Evolutionary conservation across 2,329 filamentous ascomycete genomes (phyloP), one percentile per base, ranked within the genome.

Genomic region (Aureobasidium sp.): DNA sequence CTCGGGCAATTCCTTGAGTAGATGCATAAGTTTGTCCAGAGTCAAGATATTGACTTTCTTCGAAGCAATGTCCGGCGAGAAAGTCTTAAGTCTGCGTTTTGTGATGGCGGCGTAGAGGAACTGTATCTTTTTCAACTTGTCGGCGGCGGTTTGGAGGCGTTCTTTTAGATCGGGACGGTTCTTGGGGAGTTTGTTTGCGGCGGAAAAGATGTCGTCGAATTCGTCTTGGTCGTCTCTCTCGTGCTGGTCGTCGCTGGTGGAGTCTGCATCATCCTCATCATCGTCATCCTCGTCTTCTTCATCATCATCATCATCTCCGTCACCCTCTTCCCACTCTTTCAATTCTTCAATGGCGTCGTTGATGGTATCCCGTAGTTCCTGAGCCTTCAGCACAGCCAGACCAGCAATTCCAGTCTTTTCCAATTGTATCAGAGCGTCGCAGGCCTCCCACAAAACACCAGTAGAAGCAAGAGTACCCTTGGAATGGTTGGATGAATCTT

Each of bases 271-370:
- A 39, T 74, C 54, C 13, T 71, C 69, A 37, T 74, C 74, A 0
- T 71, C 68, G 5, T 69, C 74, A 36, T 73, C 72, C 21, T 21
- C 21, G 21, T 21, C 21, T 5, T 67, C 69, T 1, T 67, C 65
- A 0, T 70, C 69, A 1, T 67, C 65, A 0, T 70, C 72, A 5
- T 77, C 79, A 0, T 81, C 73, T 14, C 82, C 78, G 0, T 71
- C 73, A 9, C 77, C 79, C 0, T 81, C 73, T n/a, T 82, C 78
- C 91, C 92, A 97, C 67, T 93, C 90, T 71, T 91, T 90, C 66
- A 97, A 74, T 75, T 97, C 93, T 64, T 89, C 84, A 67, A 95
- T 83, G 0, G 91, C 88, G 76, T 97, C 93, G 67, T 89, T 84
- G 29, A 97, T 77, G 2, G 88, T 83, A 61, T 89, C 89, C 42